These are phyloP conservation scores for Albatrellus ellisii DNA, from an alignment of 768 basidiomycete species.

Conservation along the genomic window DNA sequence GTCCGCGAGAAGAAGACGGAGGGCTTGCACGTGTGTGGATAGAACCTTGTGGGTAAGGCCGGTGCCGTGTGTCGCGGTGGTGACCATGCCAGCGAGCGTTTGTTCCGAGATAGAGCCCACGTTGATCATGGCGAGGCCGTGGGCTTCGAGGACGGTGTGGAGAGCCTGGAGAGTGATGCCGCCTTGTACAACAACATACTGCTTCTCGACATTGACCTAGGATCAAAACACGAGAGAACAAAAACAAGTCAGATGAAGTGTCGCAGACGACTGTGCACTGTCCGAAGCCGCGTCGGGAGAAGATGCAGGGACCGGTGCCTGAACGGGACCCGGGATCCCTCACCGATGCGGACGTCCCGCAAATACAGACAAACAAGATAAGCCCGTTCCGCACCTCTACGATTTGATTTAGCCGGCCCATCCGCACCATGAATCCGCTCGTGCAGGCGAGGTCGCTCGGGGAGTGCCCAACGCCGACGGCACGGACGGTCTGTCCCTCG, in stretches of 20 bases:
- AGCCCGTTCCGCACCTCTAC: slow-evolving; percentile 42
- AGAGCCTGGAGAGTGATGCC: slow-evolving; percentile 71
- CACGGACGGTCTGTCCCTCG: slow-evolving; percentile 59
- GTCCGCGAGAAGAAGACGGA: slow-evolving; percentile 68
- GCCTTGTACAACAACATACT: slow-evolving; percentile 57
- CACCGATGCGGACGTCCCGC: too few relatives aligned
- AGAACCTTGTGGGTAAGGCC: slow-evolving; percentile 72
- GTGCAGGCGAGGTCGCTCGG: slow-evolving; percentile 93
- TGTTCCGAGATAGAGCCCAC: slow-evolving; percentile 96
- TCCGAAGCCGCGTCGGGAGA: slow-evolving; percentile 6
- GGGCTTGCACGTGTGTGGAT: slow-evolving; percentile 64
- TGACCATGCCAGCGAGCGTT: slow-evolving; percentile 82
- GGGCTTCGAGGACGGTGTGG: slow-evolving; percentile 48
- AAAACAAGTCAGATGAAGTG: not conserved
- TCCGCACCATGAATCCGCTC: slow-evolving; percentile 71
- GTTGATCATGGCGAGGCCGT: slow-evolving; percentile 78
- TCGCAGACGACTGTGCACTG: slow-evolving; percentile 12
- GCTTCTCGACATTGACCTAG: slow-evolving; percentile 59
- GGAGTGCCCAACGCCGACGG: slow-evolving; percentile 84
- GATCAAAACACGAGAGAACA: not conserved
- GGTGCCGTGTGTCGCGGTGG: slow-evolving; percentile 92
- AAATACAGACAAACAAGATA: too few relatives aligned
- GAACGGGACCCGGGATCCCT: not conserved
- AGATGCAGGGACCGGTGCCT: too few relatives aligned
- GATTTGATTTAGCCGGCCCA: slow-evolving; percentile 56